A percentile compares a stretch with the other conserved stretches of the same genome.
These are phyloP conservation scores for Pleurotus giganteus DNA, from an alignment of 768 basidiomycete genomes.

Conservation along the genomic window DNA sequence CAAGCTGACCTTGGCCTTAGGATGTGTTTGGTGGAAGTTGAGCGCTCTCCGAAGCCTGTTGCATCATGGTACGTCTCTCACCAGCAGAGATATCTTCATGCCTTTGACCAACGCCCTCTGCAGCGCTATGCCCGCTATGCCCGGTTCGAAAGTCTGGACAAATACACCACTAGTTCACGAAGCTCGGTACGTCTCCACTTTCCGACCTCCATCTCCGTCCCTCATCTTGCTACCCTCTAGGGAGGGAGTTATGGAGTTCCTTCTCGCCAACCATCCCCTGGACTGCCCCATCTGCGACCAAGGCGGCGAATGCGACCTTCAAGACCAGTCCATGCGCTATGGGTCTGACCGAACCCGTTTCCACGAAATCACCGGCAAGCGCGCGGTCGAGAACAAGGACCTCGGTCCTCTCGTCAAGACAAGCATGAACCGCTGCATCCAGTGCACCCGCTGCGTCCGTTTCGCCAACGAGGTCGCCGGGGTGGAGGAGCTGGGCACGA, in stretches of 20 bases:
- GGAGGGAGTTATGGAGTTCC: conserved; percentile 99
- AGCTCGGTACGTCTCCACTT: conserved; percentile 53
- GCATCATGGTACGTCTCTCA: conserved; percentile 71
- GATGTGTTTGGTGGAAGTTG: conserved; percentile 99
- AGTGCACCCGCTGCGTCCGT: conserved; percentile 98
- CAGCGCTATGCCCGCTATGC: conserved; percentile 98
- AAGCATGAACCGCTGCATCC: conserved; percentile 98
- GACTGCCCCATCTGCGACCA: conserved; percentile 99
- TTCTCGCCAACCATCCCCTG: conserved; percentile 95
- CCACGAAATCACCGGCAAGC: conserved; percentile 98
- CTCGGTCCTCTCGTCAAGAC: conserved; percentile 98
- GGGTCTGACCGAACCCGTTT: conserved; percentile 96
- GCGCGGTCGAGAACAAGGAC: conserved; percentile 98
- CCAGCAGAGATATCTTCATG: conserved; percentile 1
- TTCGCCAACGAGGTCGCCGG: conserved; percentile 99
- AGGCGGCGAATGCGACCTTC: conserved; percentile 97
- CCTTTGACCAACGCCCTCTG: not conserved
- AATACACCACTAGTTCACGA: conserved; percentile 90
- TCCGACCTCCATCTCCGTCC: not conserved
- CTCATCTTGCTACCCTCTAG: conserved; percentile 35
- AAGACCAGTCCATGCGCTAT: conserved; percentile 99
- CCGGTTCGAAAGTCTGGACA: conserved; percentile 87
- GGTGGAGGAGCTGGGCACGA: conserved; percentile 95
- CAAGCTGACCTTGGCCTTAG: conserved; percentile 33
- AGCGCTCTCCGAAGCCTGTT: conserved; percentile 91